Evolutionary conservation across 352 stramenopile genomes (phyloP).

Genomic region (Aphanomyces stellatus): DNA sequence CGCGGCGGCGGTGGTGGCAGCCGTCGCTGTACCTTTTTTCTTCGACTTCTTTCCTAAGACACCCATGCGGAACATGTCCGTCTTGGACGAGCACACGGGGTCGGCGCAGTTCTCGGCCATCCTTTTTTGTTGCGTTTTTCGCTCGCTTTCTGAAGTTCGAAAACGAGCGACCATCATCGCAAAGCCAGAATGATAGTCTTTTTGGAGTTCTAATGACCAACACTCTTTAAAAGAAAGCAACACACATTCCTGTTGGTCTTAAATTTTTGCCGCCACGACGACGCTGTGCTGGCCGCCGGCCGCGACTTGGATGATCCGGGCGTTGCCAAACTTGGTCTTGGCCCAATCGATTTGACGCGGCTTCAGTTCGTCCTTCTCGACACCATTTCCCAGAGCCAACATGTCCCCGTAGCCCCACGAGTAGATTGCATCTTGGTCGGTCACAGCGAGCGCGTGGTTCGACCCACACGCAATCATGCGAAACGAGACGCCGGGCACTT

Average conservation of each 20-base stretch:
- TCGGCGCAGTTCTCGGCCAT: constrained; percentile 49
- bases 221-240: background rate
- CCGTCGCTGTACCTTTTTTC: constrained; percentile 16
- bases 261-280: constrained; percentile 43
- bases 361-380: constrained; percentile 69
- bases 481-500: constrained; percentile 29
- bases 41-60: constrained; percentile 29
- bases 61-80: constrained; percentile 74
- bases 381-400: constrained; percentile 79
- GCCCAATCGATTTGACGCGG: constrained; percentile 55
- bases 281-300: constrained; percentile 84
- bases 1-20: constrained; percentile 16
- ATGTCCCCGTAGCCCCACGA: constrained; percentile 92
- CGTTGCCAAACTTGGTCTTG: constrained; percentile 57
- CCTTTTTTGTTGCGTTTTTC: no score
- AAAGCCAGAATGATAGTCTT: background rate
- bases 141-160: no score
- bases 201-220: background rate
- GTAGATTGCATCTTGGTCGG: constrained; percentile 64
- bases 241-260: background rate
- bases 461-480: constrained; percentile 59
- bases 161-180: no score
- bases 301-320: constrained; percentile 62
- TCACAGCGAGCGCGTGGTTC: constrained; percentile 83
- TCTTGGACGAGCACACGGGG: constrained; percentile 77